A percentile compares a stretch with the other conserved stretches of the same genome.
phyloP scores from a whole-genome alignment of 2,329 filamentous ascomycete genomes.

The Amesomyces nigricolor region DNA sequence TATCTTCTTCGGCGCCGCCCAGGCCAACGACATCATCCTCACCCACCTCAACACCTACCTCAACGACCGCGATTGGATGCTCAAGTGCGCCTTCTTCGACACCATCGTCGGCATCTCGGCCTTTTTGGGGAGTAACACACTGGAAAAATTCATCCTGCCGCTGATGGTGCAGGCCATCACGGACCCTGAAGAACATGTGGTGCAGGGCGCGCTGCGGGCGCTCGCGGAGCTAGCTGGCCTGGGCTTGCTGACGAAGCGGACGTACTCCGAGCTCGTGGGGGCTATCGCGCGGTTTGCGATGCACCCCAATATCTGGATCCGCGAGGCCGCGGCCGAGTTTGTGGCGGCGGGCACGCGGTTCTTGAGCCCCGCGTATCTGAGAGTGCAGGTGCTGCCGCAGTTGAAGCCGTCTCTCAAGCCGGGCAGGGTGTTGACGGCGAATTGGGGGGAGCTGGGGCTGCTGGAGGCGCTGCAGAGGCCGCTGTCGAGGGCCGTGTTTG shows the following conservation, averaged over 20 bases:
- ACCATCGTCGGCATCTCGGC: slow-evolving; percentile 88
- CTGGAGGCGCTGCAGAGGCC: slow-evolving; percentile 81
- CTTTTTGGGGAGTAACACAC: slow-evolving; percentile 79
- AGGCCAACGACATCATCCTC: slow-evolving; percentile 91
- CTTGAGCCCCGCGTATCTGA: slow-evolving; percentile 71
- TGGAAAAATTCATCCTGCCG: slow-evolving; percentile 93
- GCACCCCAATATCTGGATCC: slow-evolving; percentile 93
- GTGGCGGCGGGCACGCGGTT: slow-evolving; percentile 70
- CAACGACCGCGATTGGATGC: slow-evolving; percentile 92
- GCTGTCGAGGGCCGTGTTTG: slow-evolving; percentile 71
- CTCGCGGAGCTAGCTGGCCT: slow-evolving; percentile 82
- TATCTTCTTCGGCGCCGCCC: slow-evolving; percentile 88
- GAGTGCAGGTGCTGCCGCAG: slow-evolving; percentile 77
- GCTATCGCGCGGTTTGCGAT: slow-evolving; percentile 79
- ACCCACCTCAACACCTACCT: slow-evolving; percentile 96
- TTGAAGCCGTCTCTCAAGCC: slow-evolving; percentile 78
- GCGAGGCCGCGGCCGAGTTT: slow-evolving; percentile 82
- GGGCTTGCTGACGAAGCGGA: slow-evolving; percentile 77
- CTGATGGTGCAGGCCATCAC: slow-evolving; percentile 93
- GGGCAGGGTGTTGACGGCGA: slow-evolving; percentile 46
- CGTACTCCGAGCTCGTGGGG: slow-evolving; percentile 82
- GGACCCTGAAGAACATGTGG: slow-evolving; percentile 88
- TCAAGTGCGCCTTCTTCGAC: slow-evolving; percentile 96
- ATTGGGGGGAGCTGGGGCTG: slow-evolving; percentile 66
- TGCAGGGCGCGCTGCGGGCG: slow-evolving; percentile 83